A percentile compares a stretch with the other conserved stretches of the same genome.
These are phyloP conservation scores for Begonia peltatifolia DNA, from an alignment of 306 rosid species.

Conservation along the genomic window DNA sequence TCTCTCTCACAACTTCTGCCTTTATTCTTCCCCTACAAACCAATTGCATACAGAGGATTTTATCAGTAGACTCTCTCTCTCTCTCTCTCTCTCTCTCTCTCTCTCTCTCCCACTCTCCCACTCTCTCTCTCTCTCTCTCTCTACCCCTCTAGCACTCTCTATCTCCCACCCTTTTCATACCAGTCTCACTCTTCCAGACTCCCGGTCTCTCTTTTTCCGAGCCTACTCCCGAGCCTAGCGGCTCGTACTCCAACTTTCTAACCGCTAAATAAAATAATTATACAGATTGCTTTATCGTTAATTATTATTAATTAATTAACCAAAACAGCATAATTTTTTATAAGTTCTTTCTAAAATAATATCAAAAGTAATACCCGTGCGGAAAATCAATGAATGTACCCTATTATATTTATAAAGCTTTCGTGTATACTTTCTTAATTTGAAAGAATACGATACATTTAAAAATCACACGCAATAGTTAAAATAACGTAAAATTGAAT, in stretches of 20 bases:
- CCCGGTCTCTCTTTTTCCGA: not conserved
- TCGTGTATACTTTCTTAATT: too few species aligned
- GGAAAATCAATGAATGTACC: too few species aligned
- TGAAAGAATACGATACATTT: too few species aligned
- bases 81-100: slow-evolving; percentile 1
- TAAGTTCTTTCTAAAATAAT: too few species aligned
- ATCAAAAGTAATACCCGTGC: not conserved
- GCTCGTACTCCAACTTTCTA: not conserved
- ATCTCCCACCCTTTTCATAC: not conserved
- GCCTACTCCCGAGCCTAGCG: not conserved
- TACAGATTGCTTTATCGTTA: not conserved
- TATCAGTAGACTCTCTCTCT: not conserved
- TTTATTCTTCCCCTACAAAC: not conserved
- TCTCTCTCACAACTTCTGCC: not conserved
- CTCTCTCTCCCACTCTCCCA: not conserved
- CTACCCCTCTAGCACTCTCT: not conserved
- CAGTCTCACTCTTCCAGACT: too few species aligned
- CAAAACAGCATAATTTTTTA: too few species aligned
- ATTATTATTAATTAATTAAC: not conserved
- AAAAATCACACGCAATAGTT: too few species aligned
- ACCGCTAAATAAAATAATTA: not conserved
- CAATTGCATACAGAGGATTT: not conserved
- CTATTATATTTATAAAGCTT: too few species aligned
- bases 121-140: slow-evolving; percentile 1
- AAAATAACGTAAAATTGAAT: too few species aligned